Evolutionary conservation across 2,329 filamentous ascomycete genomes (phyloP), one percentile per base, ranked within the genome.

Genomic region (Coniochaeta pulveracea): DNA sequence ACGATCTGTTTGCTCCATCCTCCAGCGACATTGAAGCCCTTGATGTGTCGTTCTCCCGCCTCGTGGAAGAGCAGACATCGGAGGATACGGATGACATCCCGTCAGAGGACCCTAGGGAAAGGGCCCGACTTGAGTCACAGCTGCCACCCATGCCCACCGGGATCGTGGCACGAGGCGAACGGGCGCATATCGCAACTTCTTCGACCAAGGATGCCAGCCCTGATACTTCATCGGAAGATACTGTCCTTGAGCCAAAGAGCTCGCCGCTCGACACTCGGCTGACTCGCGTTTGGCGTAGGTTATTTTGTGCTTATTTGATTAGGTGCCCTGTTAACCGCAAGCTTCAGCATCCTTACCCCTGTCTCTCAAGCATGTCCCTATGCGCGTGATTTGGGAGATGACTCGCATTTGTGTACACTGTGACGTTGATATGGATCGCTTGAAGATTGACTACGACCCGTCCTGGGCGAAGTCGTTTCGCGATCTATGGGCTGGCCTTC

Each of bases 361-460:
- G 0, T 55, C 54, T 34, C 49, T 70, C 4, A 53, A 57, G 3
- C 33, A 52, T 1, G 67, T 64, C 0, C 66, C 69, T 0, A 51
- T 73, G 3, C 57, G 60, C 3, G 53, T 73, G 5, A 43, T 60
- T 4, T 75, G 69, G 70, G 70, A 75, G 36, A 45, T 70, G 0
- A 58, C 61, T 1, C 58, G 70, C 9, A 57, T 65, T 12, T 61
- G 63, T 0, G 42, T 63, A 0, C 54, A 66, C 25, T 72, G 67
- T 37, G 47, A 47, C 0, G 54, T 69, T 3, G 49, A 63, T 18
- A 43, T 63, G 2, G 43, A 51, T 2, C 41, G 54, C 2, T 43
- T 58, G 7, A 41, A 52, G 3, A 25, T 66, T 4, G 24, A 37
- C 1, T 63, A 69, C 33, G 44, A 57, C 3, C 46, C 58, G 1